These are phyloP conservation scores for Nakaseomyces kungkrabaensis DNA, from an alignment of 1,139 yeast species.

Conservation along the genomic window DNA sequence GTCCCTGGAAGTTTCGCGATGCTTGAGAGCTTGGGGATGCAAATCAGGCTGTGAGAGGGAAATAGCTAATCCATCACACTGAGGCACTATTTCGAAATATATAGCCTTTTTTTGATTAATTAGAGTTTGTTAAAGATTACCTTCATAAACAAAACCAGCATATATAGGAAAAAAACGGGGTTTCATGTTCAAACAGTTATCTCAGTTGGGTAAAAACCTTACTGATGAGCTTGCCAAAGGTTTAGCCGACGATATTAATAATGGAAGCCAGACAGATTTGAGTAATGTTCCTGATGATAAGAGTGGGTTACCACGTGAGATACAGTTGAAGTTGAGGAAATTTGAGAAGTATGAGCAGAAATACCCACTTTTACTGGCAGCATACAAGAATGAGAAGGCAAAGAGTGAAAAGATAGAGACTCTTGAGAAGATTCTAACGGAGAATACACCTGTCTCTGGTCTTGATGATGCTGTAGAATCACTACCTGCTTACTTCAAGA, in stretches of 20 bases:
- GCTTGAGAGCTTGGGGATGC: too few species aligned
- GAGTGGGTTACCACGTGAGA: slow-evolving; percentile 41
- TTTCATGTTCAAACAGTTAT: slow-evolving; percentile 49
- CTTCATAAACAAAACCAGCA: too few species aligned
- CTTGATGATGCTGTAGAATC: slow-evolving; percentile 44
- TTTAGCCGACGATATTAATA: slow-evolving; percentile 20
- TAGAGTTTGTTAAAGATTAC: too few species aligned
- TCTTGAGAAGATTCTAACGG: slow-evolving; percentile 66
- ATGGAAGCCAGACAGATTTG: slow-evolving; percentile 10
- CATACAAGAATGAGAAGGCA: slow-evolving; percentile 72
- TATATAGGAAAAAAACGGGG: neutral
- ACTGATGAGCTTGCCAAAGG: slow-evolving; percentile 44
- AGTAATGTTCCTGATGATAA: slow-evolving; percentile 20
- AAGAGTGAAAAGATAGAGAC: slow-evolving; percentile 50
- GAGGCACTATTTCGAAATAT: too few species aligned
- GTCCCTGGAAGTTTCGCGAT: too few species aligned
- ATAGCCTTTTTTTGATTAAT: too few species aligned
- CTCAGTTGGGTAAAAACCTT: slow-evolving; percentile 56
- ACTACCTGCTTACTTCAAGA: slow-evolving; percentile 59
- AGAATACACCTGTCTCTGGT: slow-evolving; percentile 70
- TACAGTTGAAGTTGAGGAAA: slow-evolving; percentile 58
- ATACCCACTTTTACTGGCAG: slow-evolving; percentile 72
- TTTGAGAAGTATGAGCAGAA: slow-evolving; percentile 83
- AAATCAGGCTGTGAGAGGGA: too few species aligned
- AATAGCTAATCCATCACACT: too few species aligned